A percentile compares a stretch with the other conserved stretches of the same genome.
These are phyloP conservation scores for Deinandra increscens DNA, from an alignment of 129 eudicot genomes.

Conservation along the genomic window DNA sequence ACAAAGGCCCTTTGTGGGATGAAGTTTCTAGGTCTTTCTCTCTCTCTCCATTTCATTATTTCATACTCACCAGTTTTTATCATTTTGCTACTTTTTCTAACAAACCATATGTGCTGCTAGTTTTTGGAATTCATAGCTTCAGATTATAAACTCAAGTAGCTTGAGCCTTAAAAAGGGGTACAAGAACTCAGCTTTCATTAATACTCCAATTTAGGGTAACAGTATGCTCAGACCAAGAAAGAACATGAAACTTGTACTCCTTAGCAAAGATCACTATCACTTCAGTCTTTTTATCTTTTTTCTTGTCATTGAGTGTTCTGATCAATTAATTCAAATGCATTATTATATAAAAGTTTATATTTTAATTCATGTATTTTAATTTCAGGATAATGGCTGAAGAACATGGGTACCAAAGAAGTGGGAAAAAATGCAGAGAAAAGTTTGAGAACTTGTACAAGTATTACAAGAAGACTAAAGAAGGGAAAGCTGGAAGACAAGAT, in stretches of 20 bases:
- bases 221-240: constrained; percentile 36
- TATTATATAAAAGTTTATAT: too few relatives aligned
- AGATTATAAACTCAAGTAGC: constrained; percentile 28
- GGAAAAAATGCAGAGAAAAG: constrained; percentile 96
- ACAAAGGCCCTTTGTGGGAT: constrained; percentile 99
- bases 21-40: constrained; percentile 95
- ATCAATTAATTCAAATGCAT: constrained; percentile 19
- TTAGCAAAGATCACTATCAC: constrained; percentile 43
- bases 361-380: not conserved
- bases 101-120: not conserved
- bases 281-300: constrained; percentile 30
- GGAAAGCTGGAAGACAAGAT: constrained; percentile 97
- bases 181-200: constrained; percentile 23
- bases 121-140: constrained; percentile 1
- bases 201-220: constrained; percentile 35
- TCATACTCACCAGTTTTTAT: not conserved
- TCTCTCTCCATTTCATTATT: not conserved
- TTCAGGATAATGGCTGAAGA: constrained; percentile 89
- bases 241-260: constrained; percentile 43
- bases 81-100: not conserved
- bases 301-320: constrained; percentile 29
- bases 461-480: constrained; percentile 97
- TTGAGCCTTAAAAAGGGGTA: constrained; percentile 28
- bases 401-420: constrained; percentile 95
- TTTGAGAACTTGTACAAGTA: constrained; percentile 96